phyloP scores from a whole-genome alignment of 306 rosid species.

The Cucurbita argyrosperma region DNA sequence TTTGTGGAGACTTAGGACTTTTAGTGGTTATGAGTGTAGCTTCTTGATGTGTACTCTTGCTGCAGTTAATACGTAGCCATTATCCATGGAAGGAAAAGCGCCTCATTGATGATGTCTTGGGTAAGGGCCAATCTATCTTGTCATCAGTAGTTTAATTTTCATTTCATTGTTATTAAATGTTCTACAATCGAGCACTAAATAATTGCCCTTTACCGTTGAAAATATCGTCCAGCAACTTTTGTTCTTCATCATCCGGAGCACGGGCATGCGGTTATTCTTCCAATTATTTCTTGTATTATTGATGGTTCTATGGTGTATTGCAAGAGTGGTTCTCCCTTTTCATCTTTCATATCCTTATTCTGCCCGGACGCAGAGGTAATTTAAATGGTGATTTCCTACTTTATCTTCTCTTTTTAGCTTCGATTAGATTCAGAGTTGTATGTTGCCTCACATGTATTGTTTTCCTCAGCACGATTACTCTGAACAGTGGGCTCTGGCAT shows the following conservation, averaged over 20 bases:
- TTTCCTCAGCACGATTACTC: constrained; percentile 72
- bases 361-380: constrained; percentile 74
- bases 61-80: constrained; percentile 76
- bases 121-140: constrained; percentile 33
- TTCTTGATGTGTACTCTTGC: constrained; percentile 10
- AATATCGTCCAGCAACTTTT: constrained; percentile 63
- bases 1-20: not conserved
- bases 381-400: not conserved
- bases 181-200: not conserved
- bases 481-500: constrained; percentile 97
- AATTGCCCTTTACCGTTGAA: constrained; percentile 1
- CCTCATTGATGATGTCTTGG: constrained; percentile 91
- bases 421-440: not conserved
- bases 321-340: constrained; percentile 67
- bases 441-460: not conserved
- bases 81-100: constrained; percentile 72
- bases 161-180: not conserved
- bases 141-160: not conserved
- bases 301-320: constrained; percentile 70
- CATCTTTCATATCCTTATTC: constrained; percentile 85
- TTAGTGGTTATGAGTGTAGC: not conserved
- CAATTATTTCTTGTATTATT: constrained; percentile 85
- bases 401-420: not conserved
- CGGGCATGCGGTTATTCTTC: constrained; percentile 93
- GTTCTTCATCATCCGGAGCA: constrained; percentile 98